Percentiles rank a stretch among this genome's conserved stretches.
These are phyloP conservation scores for Globisporangium spiculum DNA, from an alignment of 352 stramenopile species.

Conservation along the genomic window DNA sequence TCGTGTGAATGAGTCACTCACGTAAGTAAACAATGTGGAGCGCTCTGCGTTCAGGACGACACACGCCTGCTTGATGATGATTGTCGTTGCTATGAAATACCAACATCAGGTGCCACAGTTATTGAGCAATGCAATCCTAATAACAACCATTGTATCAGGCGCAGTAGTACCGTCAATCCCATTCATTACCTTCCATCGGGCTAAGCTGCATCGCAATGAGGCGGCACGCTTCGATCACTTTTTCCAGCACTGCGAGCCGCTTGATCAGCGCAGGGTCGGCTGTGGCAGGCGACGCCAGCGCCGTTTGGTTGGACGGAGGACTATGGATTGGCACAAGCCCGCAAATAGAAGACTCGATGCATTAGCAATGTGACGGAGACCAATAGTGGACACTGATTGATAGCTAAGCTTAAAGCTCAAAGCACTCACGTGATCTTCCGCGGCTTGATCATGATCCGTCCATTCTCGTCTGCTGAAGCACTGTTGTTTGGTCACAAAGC, in stretches of 20 bases:
- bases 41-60: conserved; percentile 87
- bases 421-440: conserved; percentile 54
- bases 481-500: conserved; percentile 24
- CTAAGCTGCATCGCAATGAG: conserved; percentile 80
- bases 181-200: conserved; percentile 54
- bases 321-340: neutral
- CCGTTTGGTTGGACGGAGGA: conserved; percentile 10
- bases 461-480: conserved; percentile 80
- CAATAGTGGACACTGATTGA: neutral
- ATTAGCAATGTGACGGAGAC: neutral
- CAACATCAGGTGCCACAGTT: neutral
- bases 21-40: conserved; percentile 89
- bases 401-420: neutral
- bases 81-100: conserved; percentile 52
- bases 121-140: neutral
- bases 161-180: neutral
- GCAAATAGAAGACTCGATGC: neutral
- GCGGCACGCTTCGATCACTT: conserved; percentile 73
- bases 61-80: conserved; percentile 86
- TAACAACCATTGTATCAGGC: neutral
- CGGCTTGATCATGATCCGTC: conserved; percentile 68
- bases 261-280: conserved; percentile 48
- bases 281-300: conserved; percentile 10
- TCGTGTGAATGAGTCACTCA: conserved; percentile 12
- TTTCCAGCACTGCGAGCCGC: conserved; percentile 66